Evolutionary conservation across 257 asterid genomes (phyloP).

Genomic region (Dorcoceras hygrometricum): DNA sequence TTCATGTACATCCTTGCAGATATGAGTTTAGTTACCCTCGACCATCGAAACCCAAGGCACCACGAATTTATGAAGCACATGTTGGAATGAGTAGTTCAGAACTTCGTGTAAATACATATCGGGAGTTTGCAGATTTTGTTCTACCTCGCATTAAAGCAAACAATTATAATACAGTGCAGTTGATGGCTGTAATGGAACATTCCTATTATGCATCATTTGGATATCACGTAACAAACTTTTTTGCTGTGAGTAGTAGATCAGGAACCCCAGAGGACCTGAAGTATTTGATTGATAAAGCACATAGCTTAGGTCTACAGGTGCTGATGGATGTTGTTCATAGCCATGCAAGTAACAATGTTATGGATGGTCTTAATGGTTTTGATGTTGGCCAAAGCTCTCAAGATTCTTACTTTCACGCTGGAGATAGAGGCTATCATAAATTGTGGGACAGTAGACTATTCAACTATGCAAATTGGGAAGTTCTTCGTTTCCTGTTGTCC

Average conservation of each 20-base stretch:
- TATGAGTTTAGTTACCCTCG: slow-evolving; percentile 74
- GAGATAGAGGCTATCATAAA: slow-evolving; percentile 83
- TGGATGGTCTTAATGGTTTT: slow-evolving; percentile 92
- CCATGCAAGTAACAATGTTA: slow-evolving; percentile 82
- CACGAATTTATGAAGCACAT: slow-evolving; percentile 95
- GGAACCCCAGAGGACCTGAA: slow-evolving; percentile 98
- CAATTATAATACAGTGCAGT: slow-evolving; percentile 85
- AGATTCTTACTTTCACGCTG: slow-evolving; percentile 88
- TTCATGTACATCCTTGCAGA: slow-evolving; percentile 45
- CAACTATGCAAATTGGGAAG: slow-evolving; percentile 95
- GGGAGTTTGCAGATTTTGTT: slow-evolving; percentile 82
- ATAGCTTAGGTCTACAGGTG: slow-evolving; percentile 78
- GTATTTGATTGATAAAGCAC: slow-evolving; percentile 93
- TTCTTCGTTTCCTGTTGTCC: slow-evolving; percentile 91
- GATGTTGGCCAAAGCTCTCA: slow-evolving; percentile 90
- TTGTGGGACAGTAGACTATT: slow-evolving; percentile 93
- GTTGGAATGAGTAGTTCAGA: slow-evolving; percentile 96
- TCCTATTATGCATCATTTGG: slow-evolving; percentile 95
- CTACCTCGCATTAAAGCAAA: slow-evolving; percentile 84
- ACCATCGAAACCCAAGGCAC: slow-evolving; percentile 73
- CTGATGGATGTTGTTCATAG: slow-evolving; percentile 95
- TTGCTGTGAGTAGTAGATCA: slow-evolving; percentile 88
- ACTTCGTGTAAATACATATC: slow-evolving; percentile 69
- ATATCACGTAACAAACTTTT: slow-evolving; percentile 89
- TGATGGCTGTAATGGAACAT: slow-evolving; percentile 99